Conservation (phyloP, 225 moss, liverwort and hornwort species). For the Sphagnum contortum region DNA sequence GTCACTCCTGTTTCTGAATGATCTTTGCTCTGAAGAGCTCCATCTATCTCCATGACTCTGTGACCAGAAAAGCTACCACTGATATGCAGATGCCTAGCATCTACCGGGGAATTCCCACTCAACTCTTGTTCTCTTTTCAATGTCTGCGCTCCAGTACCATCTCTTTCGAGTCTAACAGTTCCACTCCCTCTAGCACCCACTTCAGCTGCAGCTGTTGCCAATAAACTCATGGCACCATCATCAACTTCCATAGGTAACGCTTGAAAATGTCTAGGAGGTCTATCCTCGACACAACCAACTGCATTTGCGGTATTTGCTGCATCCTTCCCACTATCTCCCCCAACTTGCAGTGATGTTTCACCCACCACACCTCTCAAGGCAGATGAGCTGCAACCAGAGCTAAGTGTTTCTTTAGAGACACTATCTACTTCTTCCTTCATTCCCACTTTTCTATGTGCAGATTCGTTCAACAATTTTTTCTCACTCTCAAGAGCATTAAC, state of each 20-base stretch:
- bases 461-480: conserved; percentile 16
- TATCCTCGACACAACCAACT: conserved; percentile 20
- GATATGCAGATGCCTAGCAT: conserved; percentile 7
- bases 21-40: conserved; percentile 28
- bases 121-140: conserved; percentile 11
- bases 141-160: background rate
- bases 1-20: conserved; percentile 21
- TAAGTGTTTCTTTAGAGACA: conserved; percentile 5
- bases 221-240: conserved; percentile 77
- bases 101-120: conserved; percentile 8
- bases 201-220: conserved; percentile 84
- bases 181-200: conserved; percentile 36
- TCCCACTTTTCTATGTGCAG: conserved; percentile 6
- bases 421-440: conserved; percentile 1
- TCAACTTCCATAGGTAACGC: conserved; percentile 58
- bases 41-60: conserved; percentile 29
- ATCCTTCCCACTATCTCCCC: conserved; percentile 5
- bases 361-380: no score
- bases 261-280: conserved; percentile 21
- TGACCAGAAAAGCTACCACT: conserved; percentile 20
- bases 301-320: conserved; percentile 9
- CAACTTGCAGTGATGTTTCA: no score
- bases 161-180: conserved; percentile 11
- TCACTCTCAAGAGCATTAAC: conserved; percentile 14
- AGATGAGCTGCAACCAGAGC: background rate